Evolutionary conservation across 306 rosid genomes (phyloP).

Genomic region (Coriaria nepalensis): DNA sequence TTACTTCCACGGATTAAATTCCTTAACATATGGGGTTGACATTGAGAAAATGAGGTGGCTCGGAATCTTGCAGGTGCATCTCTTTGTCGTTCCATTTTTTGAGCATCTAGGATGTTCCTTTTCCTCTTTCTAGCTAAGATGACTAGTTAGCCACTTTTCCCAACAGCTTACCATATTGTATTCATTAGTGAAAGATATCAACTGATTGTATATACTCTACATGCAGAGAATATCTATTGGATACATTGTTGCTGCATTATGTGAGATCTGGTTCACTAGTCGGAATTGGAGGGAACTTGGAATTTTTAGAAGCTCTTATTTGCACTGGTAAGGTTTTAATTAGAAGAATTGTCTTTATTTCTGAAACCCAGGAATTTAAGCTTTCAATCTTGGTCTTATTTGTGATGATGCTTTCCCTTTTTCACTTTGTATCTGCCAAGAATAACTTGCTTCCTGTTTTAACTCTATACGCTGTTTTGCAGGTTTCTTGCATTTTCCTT

Average conservation of each 20-base stretch:
- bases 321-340: constrained; percentile 47
- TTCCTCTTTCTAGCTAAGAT: too few relatives aligned
- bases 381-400: background rate
- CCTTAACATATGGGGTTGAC: constrained; percentile 78
- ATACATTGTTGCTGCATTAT: constrained; percentile 58
- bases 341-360: background rate
- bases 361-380: background rate
- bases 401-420: background rate
- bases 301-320: constrained; percentile 32
- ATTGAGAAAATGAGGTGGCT: constrained; percentile 51
- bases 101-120: constrained; percentile 6
- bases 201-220: constrained; percentile 10
- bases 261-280: constrained; percentile 71
- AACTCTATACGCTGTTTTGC: constrained; percentile 4
- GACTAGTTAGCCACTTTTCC: too few relatives aligned
- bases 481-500: constrained; percentile 48
- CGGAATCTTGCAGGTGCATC: constrained; percentile 68
- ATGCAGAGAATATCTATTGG: constrained; percentile 83
- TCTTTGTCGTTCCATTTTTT: constrained; percentile 5
- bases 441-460: too few relatives aligned
- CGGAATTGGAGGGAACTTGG: constrained; percentile 23
- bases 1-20: constrained; percentile 70
- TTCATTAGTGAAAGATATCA: too few relatives aligned
- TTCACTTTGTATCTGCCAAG: background rate
- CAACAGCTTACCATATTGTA: too few relatives aligned